These are phyloP conservation scores for Pouteria glomerata DNA, from an alignment of 148 eudicot genomes.

Conservation along the genomic window DNA sequence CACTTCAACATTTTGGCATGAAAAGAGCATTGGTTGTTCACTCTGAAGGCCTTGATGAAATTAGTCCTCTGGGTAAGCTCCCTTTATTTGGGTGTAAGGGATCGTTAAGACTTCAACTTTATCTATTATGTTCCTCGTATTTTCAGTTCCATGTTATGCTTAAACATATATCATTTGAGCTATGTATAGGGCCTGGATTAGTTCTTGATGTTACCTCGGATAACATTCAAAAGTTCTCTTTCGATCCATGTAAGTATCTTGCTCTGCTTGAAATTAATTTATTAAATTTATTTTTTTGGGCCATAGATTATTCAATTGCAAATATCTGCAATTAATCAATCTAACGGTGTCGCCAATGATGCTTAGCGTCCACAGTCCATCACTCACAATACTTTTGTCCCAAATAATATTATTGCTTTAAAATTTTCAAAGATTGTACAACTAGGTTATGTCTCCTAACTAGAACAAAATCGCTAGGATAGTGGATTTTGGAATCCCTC, in stretches of 20 bases:
- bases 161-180: background rate
- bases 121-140: background rate
- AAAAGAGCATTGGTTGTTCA: slow-evolving; percentile 93
- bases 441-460: slow-evolving; percentile 1
- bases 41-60: slow-evolving; percentile 91
- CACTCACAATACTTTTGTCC: background rate
- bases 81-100: background rate
- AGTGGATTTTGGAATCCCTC: slow-evolving; percentile 97
- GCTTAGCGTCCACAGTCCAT: background rate
- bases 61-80: slow-evolving; percentile 81
- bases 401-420: background rate
- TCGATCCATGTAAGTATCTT: slow-evolving; percentile 75
- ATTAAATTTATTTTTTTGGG: background rate
- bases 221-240: slow-evolving; percentile 68
- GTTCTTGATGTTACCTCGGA: slow-evolving; percentile 80
- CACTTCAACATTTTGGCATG: slow-evolving; percentile 96
- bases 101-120: background rate
- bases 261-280: background rate
- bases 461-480: slow-evolving; percentile 4
- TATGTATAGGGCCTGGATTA: slow-evolving; percentile 68
- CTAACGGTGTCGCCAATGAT: background rate
- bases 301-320: background rate
- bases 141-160: background rate
- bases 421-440: background rate
- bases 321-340: background rate